Conservation (phyloP, 1,139 yeast species). For the Debaryomyces nepalensis region DNA sequence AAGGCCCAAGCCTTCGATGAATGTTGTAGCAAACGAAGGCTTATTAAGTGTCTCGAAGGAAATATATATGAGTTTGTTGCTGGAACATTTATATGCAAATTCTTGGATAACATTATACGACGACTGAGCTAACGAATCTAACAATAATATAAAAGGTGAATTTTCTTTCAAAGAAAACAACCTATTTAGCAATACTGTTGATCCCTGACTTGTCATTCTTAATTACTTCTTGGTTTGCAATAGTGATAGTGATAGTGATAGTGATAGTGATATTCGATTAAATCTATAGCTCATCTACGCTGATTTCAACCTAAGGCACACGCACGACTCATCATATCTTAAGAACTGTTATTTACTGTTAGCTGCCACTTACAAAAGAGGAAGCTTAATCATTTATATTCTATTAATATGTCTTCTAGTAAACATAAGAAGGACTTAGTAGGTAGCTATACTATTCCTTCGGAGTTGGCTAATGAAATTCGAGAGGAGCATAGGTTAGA, state of each 20-base stretch:
- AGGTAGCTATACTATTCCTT: conserved; percentile 41
- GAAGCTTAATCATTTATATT: not conserved
- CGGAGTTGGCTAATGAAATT: conserved; percentile 30
- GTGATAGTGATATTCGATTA: no score
- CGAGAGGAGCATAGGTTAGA: conserved; percentile 29
- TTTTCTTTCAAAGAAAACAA: conserved; percentile 69
- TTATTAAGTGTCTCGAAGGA: conserved; percentile 64
- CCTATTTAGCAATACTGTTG: conserved; percentile 63
- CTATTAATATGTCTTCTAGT: conserved; percentile 13
- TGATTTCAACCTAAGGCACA: not conserved
- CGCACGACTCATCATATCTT: conserved; percentile 22
- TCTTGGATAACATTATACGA: conserved; percentile 61
- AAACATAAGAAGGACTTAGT: conserved; percentile 25
- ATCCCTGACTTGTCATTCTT: conserved; percentile 52
- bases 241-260: no score
- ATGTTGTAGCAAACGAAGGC: conserved; percentile 55
- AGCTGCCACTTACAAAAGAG: not conserved
- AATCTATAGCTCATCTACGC: not conserved
- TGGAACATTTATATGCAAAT: conserved; percentile 47
- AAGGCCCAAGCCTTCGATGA: conserved; percentile 50
- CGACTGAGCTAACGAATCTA: conserved; percentile 75
- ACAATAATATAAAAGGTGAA: conserved; percentile 70
- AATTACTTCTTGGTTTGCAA: not conserved
- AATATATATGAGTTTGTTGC: conserved; percentile 48
- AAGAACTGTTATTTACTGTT: not conserved